These are phyloP conservation scores for Calonectria naviculata DNA, from an alignment of 2,329 filamentous ascomycete genomes.

Conservation along the genomic window DNA sequence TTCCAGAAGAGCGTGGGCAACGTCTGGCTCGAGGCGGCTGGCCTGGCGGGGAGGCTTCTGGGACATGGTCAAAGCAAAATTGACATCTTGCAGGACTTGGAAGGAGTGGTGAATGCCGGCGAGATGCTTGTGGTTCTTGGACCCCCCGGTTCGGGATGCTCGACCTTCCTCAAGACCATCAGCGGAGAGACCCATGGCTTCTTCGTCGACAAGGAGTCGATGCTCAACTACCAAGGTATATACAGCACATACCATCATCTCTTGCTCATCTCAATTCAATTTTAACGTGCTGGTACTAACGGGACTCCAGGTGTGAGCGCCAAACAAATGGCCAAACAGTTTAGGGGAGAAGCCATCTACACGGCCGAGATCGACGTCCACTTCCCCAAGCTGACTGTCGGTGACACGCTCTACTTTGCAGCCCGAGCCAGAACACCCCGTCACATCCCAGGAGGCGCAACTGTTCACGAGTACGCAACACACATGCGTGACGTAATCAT, in stretches of 20 bases:
- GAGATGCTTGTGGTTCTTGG: constrained; percentile 55
- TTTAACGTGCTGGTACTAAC: background rate
- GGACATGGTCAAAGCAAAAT: background rate
- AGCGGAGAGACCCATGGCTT: constrained; percentile 61
- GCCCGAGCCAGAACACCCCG: constrained; percentile 74
- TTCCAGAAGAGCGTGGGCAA: constrained; percentile 5
- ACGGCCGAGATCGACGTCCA: constrained; percentile 65
- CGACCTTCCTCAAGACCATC: constrained; percentile 68
- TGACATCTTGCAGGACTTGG: constrained; percentile 41
- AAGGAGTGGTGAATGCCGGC: constrained; percentile 39
- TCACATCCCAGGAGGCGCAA: constrained; percentile 54
- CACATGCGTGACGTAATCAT: constrained; percentile 66
- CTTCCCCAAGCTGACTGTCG: constrained; percentile 74
- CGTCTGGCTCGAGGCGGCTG: background rate
- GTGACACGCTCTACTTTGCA: constrained; percentile 62
- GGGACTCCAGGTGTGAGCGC: constrained; percentile 37
- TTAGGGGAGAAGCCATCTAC: constrained; percentile 58
- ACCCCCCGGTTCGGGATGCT: constrained; percentile 47
- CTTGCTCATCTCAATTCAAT: background rate
- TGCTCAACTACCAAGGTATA: constrained; percentile 63
- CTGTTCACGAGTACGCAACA: constrained; percentile 31
- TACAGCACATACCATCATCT: too few species aligned
- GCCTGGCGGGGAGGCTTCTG: background rate
- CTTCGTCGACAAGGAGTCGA: constrained; percentile 33
- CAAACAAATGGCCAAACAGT: constrained; percentile 54